phyloP scores from a whole-genome alignment of 2,329 filamentous ascomycete genomes.

The Arachnopeziza araneosa region DNA sequence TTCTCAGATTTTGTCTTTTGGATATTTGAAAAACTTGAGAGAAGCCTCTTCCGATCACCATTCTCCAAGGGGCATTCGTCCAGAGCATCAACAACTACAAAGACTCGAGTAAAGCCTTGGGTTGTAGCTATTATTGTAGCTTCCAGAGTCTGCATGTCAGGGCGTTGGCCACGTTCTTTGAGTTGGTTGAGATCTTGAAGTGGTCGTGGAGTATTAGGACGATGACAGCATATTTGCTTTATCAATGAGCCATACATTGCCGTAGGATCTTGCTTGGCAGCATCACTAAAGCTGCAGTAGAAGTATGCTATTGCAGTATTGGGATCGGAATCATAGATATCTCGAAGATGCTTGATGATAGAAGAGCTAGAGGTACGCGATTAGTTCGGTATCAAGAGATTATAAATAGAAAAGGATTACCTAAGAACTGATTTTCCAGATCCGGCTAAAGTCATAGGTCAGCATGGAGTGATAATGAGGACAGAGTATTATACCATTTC shows the following conservation, averaged over 20 bases:
- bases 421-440: conserved; percentile 13
- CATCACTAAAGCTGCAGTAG: conserved; percentile 23
- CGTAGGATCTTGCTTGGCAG: conserved; percentile 11
- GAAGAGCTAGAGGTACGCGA: conserved; percentile 1
- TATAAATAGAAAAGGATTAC: background rate
- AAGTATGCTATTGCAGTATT: conserved; percentile 19
- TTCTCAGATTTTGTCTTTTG: background rate
- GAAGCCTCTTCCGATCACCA: background rate
- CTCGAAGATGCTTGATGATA: conserved; percentile 2
- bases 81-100: conserved; percentile 2
- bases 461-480: background rate
- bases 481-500: conserved; percentile 5
- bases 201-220: conserved; percentile 3
- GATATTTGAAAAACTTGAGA: background rate
- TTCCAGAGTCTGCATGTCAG: background rate
- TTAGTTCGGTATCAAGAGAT: background rate
- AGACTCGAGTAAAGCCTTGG: background rate
- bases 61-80: conserved; percentile 2
- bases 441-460: conserved; percentile 5
- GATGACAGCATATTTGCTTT: conserved; percentile 5
- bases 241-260: conserved; percentile 18
- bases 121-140: background rate
- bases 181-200: background rate
- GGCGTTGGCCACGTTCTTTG: background rate
- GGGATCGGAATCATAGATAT: background rate